Evolutionary conservation across 164 flowering plant species (phyloP).

Genomic region (Sedum album): DNA sequence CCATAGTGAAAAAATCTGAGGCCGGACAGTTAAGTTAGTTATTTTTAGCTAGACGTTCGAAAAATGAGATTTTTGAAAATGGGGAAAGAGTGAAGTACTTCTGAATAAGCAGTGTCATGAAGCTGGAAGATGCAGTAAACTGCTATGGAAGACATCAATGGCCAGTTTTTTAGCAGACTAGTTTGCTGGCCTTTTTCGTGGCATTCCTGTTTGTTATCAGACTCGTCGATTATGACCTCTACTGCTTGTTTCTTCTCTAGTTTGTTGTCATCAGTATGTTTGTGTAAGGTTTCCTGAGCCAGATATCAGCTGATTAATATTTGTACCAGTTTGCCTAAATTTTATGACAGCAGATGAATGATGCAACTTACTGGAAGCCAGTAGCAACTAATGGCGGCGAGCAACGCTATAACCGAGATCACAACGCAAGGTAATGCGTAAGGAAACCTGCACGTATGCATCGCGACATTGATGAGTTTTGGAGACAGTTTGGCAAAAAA

Average conservation of each 20-base stretch:
- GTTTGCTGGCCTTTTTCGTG: constrained; percentile 10
- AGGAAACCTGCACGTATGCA: constrained; percentile 34
- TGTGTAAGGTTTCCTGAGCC: constrained; percentile 59
- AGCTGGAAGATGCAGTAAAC: background rate
- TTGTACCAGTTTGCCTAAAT: no score
- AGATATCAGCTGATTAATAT: background rate
- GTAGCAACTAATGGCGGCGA: constrained; percentile 16
- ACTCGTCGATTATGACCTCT: constrained; percentile 11
- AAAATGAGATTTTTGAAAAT: no score
- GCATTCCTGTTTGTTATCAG: constrained; percentile 10
- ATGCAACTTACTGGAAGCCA: constrained; percentile 33
- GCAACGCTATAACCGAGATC: constrained; percentile 29
- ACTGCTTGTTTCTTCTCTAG: constrained; percentile 10
- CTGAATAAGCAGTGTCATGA: background rate
- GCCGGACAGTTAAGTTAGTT: no score
- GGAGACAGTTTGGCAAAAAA: background rate
- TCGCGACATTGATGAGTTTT: background rate
- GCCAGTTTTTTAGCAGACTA: constrained; percentile 20
- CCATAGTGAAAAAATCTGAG: no score
- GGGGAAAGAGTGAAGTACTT: no score
- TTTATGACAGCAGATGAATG: background rate
- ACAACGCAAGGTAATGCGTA: constrained; percentile 38
- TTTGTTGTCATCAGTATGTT: constrained; percentile 19
- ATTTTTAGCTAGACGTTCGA: no score
- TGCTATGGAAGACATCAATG: background rate